These are phyloP conservation scores for Boletales sp. DNA, from an alignment of 768 basidiomycete genomes.

Conservation along the genomic window DNA sequence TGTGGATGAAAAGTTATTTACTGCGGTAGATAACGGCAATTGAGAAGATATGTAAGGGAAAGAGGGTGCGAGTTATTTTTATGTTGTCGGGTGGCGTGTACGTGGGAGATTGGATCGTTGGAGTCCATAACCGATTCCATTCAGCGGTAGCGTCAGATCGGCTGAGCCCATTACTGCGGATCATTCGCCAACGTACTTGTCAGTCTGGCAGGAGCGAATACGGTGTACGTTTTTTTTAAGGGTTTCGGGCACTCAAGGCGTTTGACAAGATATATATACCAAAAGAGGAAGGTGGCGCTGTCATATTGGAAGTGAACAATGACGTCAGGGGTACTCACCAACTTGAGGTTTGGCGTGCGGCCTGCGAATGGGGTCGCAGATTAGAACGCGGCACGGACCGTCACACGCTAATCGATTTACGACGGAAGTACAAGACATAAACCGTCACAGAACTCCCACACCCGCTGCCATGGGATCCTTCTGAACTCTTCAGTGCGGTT, in stretches of 20 bases:
- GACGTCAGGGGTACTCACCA: constrained; percentile 22
- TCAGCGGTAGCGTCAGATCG: neutral
- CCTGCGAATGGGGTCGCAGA: neutral
- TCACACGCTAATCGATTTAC: constrained; percentile 2
- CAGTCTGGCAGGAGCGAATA: neutral
- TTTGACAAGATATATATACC: neutral
- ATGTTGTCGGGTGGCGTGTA: neutral
- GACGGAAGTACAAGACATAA: constrained; percentile 8
- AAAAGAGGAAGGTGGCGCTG: constrained; percentile 11
- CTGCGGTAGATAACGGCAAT: no score
- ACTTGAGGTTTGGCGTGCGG: neutral
- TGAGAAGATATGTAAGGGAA: neutral
- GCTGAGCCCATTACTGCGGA: neutral
- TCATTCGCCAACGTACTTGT: neutral
- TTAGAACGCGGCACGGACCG: neutral
- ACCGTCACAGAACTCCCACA: neutral
- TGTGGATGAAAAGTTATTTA: no score
- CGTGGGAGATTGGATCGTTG: neutral
- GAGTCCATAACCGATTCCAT: neutral
- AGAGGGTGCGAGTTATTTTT: neutral
- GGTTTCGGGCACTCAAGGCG: no score
- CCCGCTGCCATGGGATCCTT: neutral
- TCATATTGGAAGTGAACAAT: constrained; percentile 2
- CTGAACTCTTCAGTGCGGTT: neutral
- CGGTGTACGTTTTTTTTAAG: no score